A percentile compares a stretch with the other conserved stretches of the same genome.
These are phyloP conservation scores for Lactarius quietus DNA, from an alignment of 768 basidiomycete species.

Conservation along the genomic window DNA sequence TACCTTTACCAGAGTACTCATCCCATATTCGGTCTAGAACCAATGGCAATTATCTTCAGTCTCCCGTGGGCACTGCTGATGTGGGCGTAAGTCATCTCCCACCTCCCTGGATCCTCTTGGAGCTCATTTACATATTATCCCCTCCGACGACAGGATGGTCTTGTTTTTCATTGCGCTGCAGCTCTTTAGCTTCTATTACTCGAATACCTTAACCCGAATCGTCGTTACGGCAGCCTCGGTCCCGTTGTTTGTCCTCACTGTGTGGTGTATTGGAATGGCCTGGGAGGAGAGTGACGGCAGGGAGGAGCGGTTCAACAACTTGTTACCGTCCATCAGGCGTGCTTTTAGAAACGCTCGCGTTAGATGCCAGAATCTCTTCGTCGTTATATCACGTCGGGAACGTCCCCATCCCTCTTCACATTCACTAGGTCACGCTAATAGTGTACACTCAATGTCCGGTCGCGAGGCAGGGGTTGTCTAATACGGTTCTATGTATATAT, in stretches of 20 bases:
- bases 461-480: background rate
- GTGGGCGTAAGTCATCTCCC: slow-evolving; percentile 47
- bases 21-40: background rate
- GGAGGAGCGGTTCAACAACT: background rate
- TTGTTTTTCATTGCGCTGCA: slow-evolving; percentile 4
- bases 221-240: background rate
- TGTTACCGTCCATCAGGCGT: background rate
- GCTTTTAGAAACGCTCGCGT: background rate
- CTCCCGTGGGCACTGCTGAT: slow-evolving; percentile 34
- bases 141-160: background rate
- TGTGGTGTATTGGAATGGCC: background rate
- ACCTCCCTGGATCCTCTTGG: background rate
- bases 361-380: background rate
- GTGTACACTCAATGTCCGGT: background rate
- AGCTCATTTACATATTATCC: background rate
- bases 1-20: slow-evolving; percentile 23
- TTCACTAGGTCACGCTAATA: too few relatives aligned
- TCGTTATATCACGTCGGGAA: background rate
- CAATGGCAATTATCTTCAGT: background rate
- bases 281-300: background rate
- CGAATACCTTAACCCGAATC: slow-evolving; percentile 7
- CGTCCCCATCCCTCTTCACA: background rate
- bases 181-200: slow-evolving; percentile 2
- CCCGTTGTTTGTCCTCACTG: background rate
- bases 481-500: background rate